Evolutionary conservation across 345 rosid species (phyloP), one percentile per base, ranked within the genome.

Genomic region (Brassica rapa): DNA sequence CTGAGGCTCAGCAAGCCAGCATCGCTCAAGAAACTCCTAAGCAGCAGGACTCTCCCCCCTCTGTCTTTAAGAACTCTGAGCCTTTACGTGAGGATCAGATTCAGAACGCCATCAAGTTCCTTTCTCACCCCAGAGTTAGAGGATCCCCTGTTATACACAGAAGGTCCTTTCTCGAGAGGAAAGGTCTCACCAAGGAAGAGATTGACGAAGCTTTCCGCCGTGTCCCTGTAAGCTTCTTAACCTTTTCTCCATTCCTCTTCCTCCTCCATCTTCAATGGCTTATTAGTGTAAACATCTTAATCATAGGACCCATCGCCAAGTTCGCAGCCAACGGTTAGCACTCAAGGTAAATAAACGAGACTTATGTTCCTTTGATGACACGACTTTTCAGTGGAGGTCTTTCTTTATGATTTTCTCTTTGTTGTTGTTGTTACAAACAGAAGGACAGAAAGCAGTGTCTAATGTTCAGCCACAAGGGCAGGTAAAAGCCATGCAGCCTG

Each of bases 121-220:
- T 95, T 83, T 90, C 96, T 0, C 99, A 95, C 56, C 99, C 99
- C 2, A 89, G 88, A 73, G 99, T 95, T 69, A 87, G 75, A 81
- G 98, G 97, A 23, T 93, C 99, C 27, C 98, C 98, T 2, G 94
- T 93, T 12, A 85, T 93, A 12, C 88, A 95, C 76, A 83, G 99
- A 74, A 84, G 99, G 60, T 93, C 98, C 0, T 95, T 95, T 83
- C 98, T 95, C 7, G 99, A 95, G 84, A 91, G 82, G 88, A 95
- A 95, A 82, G 99, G 98, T 33, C 93, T 95, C 27, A 91, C 97
- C 2, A 95, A 88, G 81, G 96, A 95, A 86, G 99, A 95, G 84
- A 91, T 95, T 5, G 97, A 95, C 51, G 99, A 93, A 87, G 99
- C 99, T 3, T 95, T 95, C 77, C 89, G 78, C 14, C 94, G 94